Evolutionary conservation across 2,329 filamentous ascomycete genomes (phyloP), one percentile per base, ranked within the genome.

Genomic region (Periconia macrospinosa): DNA sequence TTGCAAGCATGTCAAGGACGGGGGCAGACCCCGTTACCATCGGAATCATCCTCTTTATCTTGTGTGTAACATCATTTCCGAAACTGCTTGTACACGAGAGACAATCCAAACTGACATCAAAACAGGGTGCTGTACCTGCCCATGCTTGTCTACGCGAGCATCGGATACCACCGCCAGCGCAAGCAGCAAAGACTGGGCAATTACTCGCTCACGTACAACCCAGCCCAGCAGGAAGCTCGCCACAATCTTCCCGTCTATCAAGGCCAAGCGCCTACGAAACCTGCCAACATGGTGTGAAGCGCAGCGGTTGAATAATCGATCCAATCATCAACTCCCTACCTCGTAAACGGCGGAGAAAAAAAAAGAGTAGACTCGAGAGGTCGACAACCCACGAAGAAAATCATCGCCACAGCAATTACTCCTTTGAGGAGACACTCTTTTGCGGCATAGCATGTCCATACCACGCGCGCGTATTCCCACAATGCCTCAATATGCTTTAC

Each of bases 141-240:
- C 41, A 69, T 76, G 53, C 68, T 78, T 56, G 65, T 76, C 51
- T 78, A 79, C 63, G 70, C 70, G 20, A 62, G 65, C 41, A 61
- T 76, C 54, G 58, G 54, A 30, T 69, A 72, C 56, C 67, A 70
- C 52, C 68, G 73, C 47, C 58, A 65, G 50, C 74, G 75, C 49
- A 72, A 70, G 55, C 65, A 66, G 19, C 61, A 59, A 9, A 68
- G 67, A 50, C 65, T 60, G 41, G 72, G 70, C 49, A 49, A 67
- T 27, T 76, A 75, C 54, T 62, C 59, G 13, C 65, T 66, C 30
- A 63, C 71, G 2, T 62, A 65, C 46, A 70, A 72, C 46, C 67
- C 70, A n/a, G 56, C 60, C 8, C 45, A 52, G 10, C 56, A 60
- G 11, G 57, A 58, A n/a, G 49, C 58, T 1, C 19, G 49, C 30